phyloP scores from a whole-genome alignment of 768 basidiomycete species.

The Boletus insuetus region DNA sequence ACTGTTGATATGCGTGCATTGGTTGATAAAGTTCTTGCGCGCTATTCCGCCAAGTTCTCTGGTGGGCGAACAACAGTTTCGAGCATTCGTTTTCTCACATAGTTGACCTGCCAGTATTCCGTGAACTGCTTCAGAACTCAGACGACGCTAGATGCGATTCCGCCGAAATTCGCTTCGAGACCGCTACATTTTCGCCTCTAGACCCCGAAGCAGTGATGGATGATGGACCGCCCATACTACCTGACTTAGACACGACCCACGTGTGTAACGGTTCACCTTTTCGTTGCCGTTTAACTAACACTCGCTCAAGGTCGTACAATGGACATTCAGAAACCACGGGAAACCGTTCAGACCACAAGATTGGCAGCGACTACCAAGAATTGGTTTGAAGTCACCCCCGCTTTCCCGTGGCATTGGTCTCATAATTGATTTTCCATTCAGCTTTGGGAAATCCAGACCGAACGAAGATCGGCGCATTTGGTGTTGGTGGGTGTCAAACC shows the following conservation, averaged over 20 bases:
- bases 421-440: not conserved
- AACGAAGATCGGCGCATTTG: not conserved
- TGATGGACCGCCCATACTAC: no score
- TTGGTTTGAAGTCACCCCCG: not conserved
- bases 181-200: not conserved
- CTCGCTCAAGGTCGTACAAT: not conserved
- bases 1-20: not conserved
- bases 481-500: not conserved
- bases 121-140: constrained; percentile 2
- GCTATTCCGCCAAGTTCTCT: constrained; percentile 2
- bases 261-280: not conserved
- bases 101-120: not conserved
- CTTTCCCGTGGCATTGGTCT: not conserved
- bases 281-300: not conserved
- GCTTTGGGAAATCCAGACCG: not conserved
- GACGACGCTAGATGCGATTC: not conserved
- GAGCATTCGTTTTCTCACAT: not conserved
- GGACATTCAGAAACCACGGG: constrained; percentile 5
- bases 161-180: constrained; percentile 1
- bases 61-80: no score
- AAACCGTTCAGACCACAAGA: not conserved
- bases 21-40: constrained; percentile 1
- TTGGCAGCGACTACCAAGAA: not conserved
- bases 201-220: not conserved
- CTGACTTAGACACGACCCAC: not conserved